A percentile compares a stretch with the other conserved stretches of the same genome.
These are phyloP conservation scores for Linanthus parryae DNA, from an alignment of 148 eudicot genomes.

Conservation along the genomic window DNA sequence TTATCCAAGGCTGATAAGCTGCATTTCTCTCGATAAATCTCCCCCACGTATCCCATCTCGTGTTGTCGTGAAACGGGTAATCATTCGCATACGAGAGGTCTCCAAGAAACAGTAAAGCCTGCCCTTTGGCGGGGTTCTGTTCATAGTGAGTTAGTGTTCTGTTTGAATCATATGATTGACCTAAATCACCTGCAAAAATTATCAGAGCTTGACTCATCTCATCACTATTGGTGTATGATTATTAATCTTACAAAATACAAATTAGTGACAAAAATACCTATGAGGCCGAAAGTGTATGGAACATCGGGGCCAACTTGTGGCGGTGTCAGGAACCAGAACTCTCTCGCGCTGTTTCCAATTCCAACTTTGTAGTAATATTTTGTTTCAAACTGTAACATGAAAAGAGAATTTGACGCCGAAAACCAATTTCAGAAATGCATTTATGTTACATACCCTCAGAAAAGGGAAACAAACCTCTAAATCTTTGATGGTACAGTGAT, in stretches of 20 bases:
- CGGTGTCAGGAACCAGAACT: slow-evolving; percentile 77
- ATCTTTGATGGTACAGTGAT: slow-evolving; percentile 61
- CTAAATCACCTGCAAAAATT: slow-evolving; percentile 63
- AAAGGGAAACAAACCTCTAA: slow-evolving; percentile 44
- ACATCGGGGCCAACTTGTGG: no score
- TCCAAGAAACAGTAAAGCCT: slow-evolving; percentile 61
- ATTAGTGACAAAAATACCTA: no score
- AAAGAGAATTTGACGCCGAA: slow-evolving; percentile 2
- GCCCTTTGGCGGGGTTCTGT: slow-evolving; percentile 53
- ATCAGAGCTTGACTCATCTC: no score
- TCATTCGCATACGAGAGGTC: slow-evolving; percentile 79
- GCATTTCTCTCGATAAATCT: slow-evolving; percentile 70
- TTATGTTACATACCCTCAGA: background rate
- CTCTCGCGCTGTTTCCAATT: slow-evolving; percentile 37
- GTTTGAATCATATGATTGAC: slow-evolving; percentile 74
- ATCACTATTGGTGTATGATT: no score
- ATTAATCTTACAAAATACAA: no score
- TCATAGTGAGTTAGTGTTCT: slow-evolving; percentile 63
- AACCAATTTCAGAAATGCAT: background rate
- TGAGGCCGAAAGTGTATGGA: no score
- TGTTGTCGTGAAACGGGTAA: slow-evolving; percentile 61
- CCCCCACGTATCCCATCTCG: slow-evolving; percentile 91
- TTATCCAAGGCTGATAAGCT: slow-evolving; percentile 86
- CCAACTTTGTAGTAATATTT: slow-evolving; percentile 76
- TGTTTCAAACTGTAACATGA: slow-evolving; percentile 48